These are phyloP conservation scores for Curvularia spicifera DNA, from an alignment of 2,329 filamentous ascomycete species.

Conservation along the genomic window DNA sequence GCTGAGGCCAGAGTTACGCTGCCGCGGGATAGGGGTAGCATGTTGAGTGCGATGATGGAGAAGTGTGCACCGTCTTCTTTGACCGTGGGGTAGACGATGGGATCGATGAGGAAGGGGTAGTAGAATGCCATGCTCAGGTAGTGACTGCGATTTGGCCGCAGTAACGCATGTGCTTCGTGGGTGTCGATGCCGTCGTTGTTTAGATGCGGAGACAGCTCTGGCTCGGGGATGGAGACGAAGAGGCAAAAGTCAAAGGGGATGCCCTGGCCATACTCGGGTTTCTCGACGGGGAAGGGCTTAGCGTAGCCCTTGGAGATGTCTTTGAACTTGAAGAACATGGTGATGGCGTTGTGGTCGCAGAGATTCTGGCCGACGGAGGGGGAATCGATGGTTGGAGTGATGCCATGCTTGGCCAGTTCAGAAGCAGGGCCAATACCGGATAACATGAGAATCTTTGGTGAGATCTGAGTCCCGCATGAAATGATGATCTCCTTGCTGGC, in stretches of 20 bases:
- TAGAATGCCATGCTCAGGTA: slow-evolving; percentile 23
- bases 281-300: slow-evolving; percentile 19
- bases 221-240: slow-evolving; percentile 21
- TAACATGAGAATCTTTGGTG: slow-evolving; percentile 49
- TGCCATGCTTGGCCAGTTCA: slow-evolving; percentile 22
- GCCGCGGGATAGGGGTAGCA: slow-evolving; percentile 34
- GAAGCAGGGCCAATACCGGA: slow-evolving; percentile 45
- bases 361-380: slow-evolving; percentile 37
- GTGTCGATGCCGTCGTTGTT: slow-evolving; percentile 4
- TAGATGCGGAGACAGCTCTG: slow-evolving; percentile 11
- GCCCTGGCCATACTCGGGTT: slow-evolving; percentile 29
- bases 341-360: slow-evolving; percentile 24
- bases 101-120: slow-evolving; percentile 13
- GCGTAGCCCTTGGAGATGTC: slow-evolving; percentile 25
- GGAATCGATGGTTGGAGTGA: slow-evolving; percentile 21
- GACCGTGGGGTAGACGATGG: slow-evolving; percentile 13
- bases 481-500: slow-evolving; percentile 52
- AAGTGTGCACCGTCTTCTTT: slow-evolving; percentile 21
- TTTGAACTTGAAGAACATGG: slow-evolving; percentile 26
- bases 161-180: slow-evolving; percentile 5
- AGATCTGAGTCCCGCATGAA: slow-evolving; percentile 47
- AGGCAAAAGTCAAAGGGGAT: slow-evolving; percentile 23
- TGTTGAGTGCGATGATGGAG: slow-evolving; percentile 16
- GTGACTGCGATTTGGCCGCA: slow-evolving; percentile 21
- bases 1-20: slow-evolving; percentile 26